Evolutionary conservation across 148 eudicot genomes (phyloP).

Genomic region (Dysphania ambrosioides): DNA sequence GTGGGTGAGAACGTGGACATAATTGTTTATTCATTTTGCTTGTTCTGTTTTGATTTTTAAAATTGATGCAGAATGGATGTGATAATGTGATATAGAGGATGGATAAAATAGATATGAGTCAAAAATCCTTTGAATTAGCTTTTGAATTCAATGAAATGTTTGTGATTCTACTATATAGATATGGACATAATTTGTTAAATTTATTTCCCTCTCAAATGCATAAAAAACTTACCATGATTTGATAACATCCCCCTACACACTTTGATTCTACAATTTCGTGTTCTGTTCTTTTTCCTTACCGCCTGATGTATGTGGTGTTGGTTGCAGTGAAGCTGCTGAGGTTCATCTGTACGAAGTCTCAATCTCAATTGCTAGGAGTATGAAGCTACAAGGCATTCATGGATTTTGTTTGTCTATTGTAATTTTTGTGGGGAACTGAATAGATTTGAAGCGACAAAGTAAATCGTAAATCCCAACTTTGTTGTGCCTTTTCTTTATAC

Average conservation of each 20-base stretch:
- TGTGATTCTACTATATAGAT: neutral
- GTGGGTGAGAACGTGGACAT: too few relatives aligned
- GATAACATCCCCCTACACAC: neutral
- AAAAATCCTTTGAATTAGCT: neutral
- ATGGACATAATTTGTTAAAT: neutral
- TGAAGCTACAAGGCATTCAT: neutral
- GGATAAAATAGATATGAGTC: too few relatives aligned
- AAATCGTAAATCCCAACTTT: neutral
- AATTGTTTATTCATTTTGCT: too few relatives aligned
- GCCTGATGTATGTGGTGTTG: neutral
- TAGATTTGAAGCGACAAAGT: neutral
- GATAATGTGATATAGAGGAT: too few relatives aligned
- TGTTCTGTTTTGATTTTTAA: too few relatives aligned
- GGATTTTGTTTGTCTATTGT: slow-evolving; percentile 5
- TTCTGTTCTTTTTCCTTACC: neutral
- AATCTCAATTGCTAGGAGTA: slow-evolving; percentile 3
- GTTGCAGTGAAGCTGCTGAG: slow-evolving; percentile 10
- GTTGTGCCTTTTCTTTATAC: neutral
- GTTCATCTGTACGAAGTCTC: neutral
- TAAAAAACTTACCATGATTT: neutral
- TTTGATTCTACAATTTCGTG: neutral
- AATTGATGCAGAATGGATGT: too few relatives aligned
- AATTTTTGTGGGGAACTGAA: neutral
- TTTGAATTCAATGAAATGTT: neutral
- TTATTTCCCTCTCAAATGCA: neutral